Evolutionary conservation across 495 filamentous ascomycete species (phyloP), one percentile per base, ranked within the genome.

Genomic region (Daldinia vernicosa): DNA sequence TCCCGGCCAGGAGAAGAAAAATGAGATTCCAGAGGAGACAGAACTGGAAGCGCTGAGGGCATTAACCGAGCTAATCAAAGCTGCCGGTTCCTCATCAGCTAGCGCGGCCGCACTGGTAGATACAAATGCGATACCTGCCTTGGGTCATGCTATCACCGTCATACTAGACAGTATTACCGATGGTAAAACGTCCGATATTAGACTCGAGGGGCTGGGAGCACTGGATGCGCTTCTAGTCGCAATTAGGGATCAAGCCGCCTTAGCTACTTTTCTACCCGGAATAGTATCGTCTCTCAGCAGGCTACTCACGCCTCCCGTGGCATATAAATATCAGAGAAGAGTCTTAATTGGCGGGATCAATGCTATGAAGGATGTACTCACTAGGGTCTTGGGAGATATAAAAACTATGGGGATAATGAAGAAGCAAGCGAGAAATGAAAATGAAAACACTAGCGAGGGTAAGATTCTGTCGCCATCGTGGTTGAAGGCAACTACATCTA

Each of bases 201-300:
- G 93, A 70, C 66, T 91, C 2, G 83, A 90, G 57, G 92, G 92
- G 6, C 80, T 92, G 4, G 75, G 80, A 12, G 87, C 92, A 22
- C 77, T 97, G n/a, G 74, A 89, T 12, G 83, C 84, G 6, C 81
- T 96, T 32, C 86, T 89, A 64, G 67, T 74, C 14, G 86, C 87
- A 22, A 84, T 97, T 17, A 85, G 80, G 63, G 91, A 95, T 75
- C 84, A 85, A 53, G 84, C 92, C 9, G 87, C 92, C 4, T 83
- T 97, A 53, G 91, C 91, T 3, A 92, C 86, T 54, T 94, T 98
- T 69, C 87, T 98, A 71, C 95, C 95, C 7, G 92, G 96, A 7
- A 93, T 93, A 3, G 89, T 97, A 1, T 97, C 95, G 7, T 86
- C 89, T 6, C 76, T 99, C 52, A 90, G 89, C 11, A 94, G 90